A percentile compares a stretch with the other conserved stretches of the same genome.
Evolutionary conservation across 768 basidiomycete genomes (phyloP).

Genomic region (Auricularia heimuer): DNA sequence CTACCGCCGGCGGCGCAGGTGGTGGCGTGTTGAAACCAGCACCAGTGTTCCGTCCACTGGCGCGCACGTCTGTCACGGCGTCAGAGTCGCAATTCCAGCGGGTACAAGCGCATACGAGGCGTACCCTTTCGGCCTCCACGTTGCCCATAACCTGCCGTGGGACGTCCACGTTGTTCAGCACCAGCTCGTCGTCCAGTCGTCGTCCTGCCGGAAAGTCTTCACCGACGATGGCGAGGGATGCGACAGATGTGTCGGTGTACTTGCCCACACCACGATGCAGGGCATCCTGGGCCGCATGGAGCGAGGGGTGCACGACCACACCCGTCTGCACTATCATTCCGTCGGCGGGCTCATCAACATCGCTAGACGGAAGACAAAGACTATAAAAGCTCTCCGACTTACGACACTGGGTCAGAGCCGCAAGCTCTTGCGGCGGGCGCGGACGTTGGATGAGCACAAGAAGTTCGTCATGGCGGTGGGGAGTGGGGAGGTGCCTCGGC

Average conservation of each 20-base stretch:
- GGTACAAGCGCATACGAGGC: constrained; percentile 7
- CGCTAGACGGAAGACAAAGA: constrained; percentile 7
- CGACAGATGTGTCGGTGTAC: not conserved
- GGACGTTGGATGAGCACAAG: constrained; percentile 14
- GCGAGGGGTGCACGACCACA: constrained; percentile 12
- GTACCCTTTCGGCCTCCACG: constrained; percentile 13
- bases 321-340: constrained; percentile 10
- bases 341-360: constrained; percentile 9
- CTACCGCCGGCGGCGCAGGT: too few relatives aligned
- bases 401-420: constrained; percentile 8
- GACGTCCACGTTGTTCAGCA: constrained; percentile 3
- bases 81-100: constrained; percentile 4
- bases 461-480: constrained; percentile 16
- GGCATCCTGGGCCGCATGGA: constrained; percentile 15
- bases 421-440: constrained; percentile 7
- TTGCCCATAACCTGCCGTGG: constrained; percentile 7
- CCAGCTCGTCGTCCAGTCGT: constrained; percentile 1
- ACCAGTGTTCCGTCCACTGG: too few relatives aligned
- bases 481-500: constrained; percentile 14
- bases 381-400: constrained; percentile 7
- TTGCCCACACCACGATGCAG: constrained; percentile 1
- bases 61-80: constrained; percentile 1
- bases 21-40: too few relatives aligned
- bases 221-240: not conserved
- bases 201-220: constrained; percentile 4